Conservation (phyloP, 139 green algal species). For the Auxenochlorella pyrenoidosa region DNA sequence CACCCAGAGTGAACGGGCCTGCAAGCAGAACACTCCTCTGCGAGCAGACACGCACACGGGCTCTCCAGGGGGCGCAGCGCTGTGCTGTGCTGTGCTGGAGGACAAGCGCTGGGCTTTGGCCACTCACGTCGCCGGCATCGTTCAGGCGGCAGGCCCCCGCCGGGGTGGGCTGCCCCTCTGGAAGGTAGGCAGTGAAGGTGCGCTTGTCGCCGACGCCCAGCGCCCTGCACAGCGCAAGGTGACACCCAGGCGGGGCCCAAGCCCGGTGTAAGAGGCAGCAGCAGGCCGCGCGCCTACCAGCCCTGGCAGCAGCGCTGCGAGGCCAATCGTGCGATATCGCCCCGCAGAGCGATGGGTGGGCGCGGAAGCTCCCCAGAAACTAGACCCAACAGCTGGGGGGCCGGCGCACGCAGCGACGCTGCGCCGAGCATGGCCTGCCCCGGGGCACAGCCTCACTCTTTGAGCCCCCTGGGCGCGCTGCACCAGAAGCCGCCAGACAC, state of each 20-base stretch:
- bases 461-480: slow-evolving; percentile 1
- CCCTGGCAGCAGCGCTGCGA: no score
- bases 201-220: neutral
- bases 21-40: no score
- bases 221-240: neutral
- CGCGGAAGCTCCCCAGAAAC: no score
- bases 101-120: neutral
- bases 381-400: neutral
- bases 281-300: no score
- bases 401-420: neutral
- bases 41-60: no score
- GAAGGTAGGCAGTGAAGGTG: neutral
- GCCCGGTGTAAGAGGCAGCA: no score
- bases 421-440: neutral
- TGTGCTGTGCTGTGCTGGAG: neutral
- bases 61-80: no score
- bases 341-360: no score
- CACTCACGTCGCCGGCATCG: neutral
- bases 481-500: slow-evolving; percentile 18
- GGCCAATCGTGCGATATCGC: no score
- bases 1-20: no score
- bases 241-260: neutral
- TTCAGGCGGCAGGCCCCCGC: neutral
- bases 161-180: neutral
- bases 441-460: neutral